Conservation (phyloP, 2,329 filamentous ascomycete species). For the Penicillium sp. region DNA sequence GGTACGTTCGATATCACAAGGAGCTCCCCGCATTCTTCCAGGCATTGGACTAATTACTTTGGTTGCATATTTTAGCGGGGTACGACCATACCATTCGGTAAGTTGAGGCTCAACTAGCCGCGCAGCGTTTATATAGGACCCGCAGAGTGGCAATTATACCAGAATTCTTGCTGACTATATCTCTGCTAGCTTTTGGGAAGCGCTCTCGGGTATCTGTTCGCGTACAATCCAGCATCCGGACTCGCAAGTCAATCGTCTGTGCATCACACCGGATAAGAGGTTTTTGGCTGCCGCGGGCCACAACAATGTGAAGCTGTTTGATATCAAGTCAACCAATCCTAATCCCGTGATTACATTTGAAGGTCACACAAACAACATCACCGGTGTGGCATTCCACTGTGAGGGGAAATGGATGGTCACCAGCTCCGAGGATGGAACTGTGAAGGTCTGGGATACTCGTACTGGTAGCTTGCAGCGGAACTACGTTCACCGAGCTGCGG, state of each 20-base stretch:
- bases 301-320: slow-evolving; percentile 94
- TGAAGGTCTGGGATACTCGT: slow-evolving; percentile 95
- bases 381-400: slow-evolving; percentile 94
- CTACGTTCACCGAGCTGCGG: slow-evolving; percentile 83
- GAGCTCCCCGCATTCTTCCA: slow-evolving; percentile 19
- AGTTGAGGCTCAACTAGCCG: slow-evolving; percentile 19
- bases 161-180: slow-evolving; percentile 7
- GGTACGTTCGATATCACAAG: slow-evolving; percentile 44
- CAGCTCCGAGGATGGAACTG: slow-evolving; percentile 90
- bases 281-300: slow-evolving; percentile 79
- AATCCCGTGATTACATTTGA: slow-evolving; percentile 91
- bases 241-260: slow-evolving; percentile 96
- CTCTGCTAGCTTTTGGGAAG: slow-evolving; percentile 83
- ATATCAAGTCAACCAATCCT: slow-evolving; percentile 97
- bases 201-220: slow-evolving; percentile 93
- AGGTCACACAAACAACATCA: slow-evolving; percentile 93
- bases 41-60: slow-evolving; percentile 13
- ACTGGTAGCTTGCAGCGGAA: slow-evolving; percentile 84
- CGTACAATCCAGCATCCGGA: slow-evolving; percentile 97
- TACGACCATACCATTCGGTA: slow-evolving; percentile 76
- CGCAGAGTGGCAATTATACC: neutral
- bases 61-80: slow-evolving; percentile 51
- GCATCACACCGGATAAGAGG: slow-evolving; percentile 96
- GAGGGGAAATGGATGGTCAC: slow-evolving; percentile 99
- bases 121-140: neutral